Base-by-base conservation (phyloP, 2,329 filamentous ascomycete species). In the Botrytis medusae region DNA sequence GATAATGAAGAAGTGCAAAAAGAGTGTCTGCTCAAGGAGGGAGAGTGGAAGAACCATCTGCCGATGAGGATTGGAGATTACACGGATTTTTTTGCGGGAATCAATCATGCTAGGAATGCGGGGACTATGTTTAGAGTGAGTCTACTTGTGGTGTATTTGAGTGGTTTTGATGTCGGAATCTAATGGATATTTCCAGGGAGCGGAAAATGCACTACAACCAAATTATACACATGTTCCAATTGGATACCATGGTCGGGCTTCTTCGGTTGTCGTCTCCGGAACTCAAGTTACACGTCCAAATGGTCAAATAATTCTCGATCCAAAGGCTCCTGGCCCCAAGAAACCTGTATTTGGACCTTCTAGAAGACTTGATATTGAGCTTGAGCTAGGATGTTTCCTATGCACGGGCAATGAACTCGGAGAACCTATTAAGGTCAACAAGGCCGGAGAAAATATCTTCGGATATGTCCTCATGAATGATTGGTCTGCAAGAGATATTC, bases 401-500 rank as follows among this genome's bases (percentile, higher is more conserved):
- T 89, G 88, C 81, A 88, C 83, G 65, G 84, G 86, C 0, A 94
- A 92, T 78, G 81, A 85, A 1, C 84, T 93, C 79, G 92, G 93
- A 10, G 83, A 87, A 71, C 87, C 89, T 0, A 86, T 96, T 32
- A 82, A 85, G 0, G 87, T 95, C 34, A 83, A 91, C 22, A 72
- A 77, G 62, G 93, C 93, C 0, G 89, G 91, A 71, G 87, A 93
- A 29, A 86, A 90, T 78, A 86, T 97, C 42, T 96, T 96, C 79
- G 93, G 93, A 22, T 86, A 93, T 40, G 93, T 96, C 0, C 83
- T 97, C 73, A 88, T 97, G 86, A 97, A 97, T 78, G 93, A 97
- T 82, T 97, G 93, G 93, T 93, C 91, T 72, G 93, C 93, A 7
- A 85, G 93, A 75, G 93, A 96, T 78, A 91, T 96, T 68, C 93